A percentile compares a stretch with the other conserved stretches of the same genome.
phyloP scores from a whole-genome alignment of 2,329 filamentous ascomycete species.

The Calonectria montana region DNA sequence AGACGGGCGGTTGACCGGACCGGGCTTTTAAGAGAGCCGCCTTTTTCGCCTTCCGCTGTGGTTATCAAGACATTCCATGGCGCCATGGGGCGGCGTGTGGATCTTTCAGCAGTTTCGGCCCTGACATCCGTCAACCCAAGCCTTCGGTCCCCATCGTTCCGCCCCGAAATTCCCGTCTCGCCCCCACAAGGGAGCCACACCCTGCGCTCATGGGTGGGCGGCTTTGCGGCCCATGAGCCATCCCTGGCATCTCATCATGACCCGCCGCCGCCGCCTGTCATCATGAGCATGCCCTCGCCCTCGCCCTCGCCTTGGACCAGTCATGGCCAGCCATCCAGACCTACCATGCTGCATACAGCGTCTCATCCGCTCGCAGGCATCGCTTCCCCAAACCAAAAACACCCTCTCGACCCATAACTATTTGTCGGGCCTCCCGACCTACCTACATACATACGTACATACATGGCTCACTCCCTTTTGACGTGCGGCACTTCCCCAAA shows the following conservation, averaged over 20 bases:
- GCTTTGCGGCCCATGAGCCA: constrained; percentile 36
- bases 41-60: constrained; percentile 18
- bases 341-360: neutral
- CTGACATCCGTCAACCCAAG: constrained; percentile 41
- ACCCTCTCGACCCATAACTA: neutral
- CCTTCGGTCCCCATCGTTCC: constrained; percentile 33
- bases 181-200: constrained; percentile 33
- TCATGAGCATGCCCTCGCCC: neutral
- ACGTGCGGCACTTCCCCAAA: neutral
- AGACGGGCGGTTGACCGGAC: constrained; percentile 38
- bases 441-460: no score
- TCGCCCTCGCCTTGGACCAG: no score
- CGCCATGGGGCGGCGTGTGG: constrained; percentile 32
- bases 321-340: neutral
- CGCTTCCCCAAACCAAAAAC: neutral
- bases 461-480: neutral
- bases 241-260: neutral
- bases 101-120: constrained; percentile 40
- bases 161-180: constrained; percentile 43
- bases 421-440: neutral
- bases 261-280: constrained; percentile 15
- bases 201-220: constrained; percentile 33
- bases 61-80: constrained; percentile 6
- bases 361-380: neutral
- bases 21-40: constrained; percentile 34